Base-by-base conservation (phyloP, 2,329 filamentous ascomycete species). In the Ophiocordyceps sinensis region DNA sequence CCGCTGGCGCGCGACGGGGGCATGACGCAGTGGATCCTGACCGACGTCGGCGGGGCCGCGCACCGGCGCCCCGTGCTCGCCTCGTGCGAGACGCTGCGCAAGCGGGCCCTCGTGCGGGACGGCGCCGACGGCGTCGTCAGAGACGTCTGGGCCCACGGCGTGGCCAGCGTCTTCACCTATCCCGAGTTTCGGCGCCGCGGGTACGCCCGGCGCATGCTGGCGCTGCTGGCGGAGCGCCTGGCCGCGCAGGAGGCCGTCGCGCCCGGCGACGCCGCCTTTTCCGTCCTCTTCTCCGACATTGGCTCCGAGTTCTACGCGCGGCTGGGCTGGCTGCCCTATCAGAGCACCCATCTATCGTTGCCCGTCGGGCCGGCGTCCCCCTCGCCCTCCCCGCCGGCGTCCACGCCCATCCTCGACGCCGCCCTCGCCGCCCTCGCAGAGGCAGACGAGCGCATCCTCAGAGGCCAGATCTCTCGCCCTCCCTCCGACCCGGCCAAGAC, bases 201-300 rank as follows among this genome's bases (percentile, higher is more conserved):
- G 17, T 94, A 94, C 60, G 86, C 85, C 1, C 73, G 71, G 43
- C 70, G 80, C 42, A 88, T 91, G 79, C 73, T 88, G 58, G 58
- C 60, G 35, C 77, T 88, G 49, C 56, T 91, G 30, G 77, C 72
- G 13, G 47, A 53, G 9, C 48, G 50, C 30, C 56, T 76, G 21
- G 48, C 48, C 13, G 41, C 41, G 1, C 45, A 46, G 31, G 49
- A 61, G 35, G 47, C 48, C 2, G 39, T 53, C 47, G 31, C 53
- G 21, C 38, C 52, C n/a, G 49, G 53, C 23, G 61, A 64, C 39
- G 55, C 68, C 57, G 47, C 60, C 13, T 91, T 89, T 59, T 88
- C 84, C 1, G 73, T 93, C 8, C 68, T 95, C 9, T 94, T 79
- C 60, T 94, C 86, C 9, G 85, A 93, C 52, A 87, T 93, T 47